phyloP scores from a whole-genome alignment of 2,329 filamentous ascomycete genomes.

The Aspergillus udagawae region DNA sequence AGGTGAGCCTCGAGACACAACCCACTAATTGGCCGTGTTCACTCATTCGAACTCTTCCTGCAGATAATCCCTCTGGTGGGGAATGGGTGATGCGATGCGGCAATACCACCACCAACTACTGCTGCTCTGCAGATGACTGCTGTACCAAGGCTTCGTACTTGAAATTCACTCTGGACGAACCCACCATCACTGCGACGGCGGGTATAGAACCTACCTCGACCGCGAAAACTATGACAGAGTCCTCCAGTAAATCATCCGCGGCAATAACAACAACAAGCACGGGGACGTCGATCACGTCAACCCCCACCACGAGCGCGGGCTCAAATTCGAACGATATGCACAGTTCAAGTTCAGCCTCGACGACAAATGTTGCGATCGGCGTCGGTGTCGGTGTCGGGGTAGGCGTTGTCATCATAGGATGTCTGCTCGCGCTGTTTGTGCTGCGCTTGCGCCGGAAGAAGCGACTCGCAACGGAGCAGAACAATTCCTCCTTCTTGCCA shows the following conservation, averaged over 20 bases:
- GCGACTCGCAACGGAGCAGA: background rate
- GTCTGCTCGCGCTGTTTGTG: background rate
- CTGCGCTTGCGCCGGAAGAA: background rate
- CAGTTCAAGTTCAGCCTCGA: background rate
- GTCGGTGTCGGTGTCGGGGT: background rate
- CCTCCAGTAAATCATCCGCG: background rate
- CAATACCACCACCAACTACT: background rate
- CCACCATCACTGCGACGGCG: slow-evolving; percentile 1
- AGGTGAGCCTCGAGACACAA: background rate
- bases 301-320: background rate
- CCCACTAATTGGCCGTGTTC: background rate
- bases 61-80: background rate
- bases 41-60: background rate
- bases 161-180: background rate
- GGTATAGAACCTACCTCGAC: background rate
- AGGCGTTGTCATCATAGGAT: background rate
- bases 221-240: background rate
- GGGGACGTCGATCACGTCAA: background rate
- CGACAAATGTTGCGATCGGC: background rate
- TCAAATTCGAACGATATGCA: background rate
- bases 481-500: background rate
- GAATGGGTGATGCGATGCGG: slow-evolving; percentile 5
- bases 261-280: background rate
- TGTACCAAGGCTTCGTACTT: background rate
- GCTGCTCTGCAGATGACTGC: slow-evolving; percentile 5